Conservation (phyloP, 23 red algal species). For the Cyanidium caldarium region DNA sequence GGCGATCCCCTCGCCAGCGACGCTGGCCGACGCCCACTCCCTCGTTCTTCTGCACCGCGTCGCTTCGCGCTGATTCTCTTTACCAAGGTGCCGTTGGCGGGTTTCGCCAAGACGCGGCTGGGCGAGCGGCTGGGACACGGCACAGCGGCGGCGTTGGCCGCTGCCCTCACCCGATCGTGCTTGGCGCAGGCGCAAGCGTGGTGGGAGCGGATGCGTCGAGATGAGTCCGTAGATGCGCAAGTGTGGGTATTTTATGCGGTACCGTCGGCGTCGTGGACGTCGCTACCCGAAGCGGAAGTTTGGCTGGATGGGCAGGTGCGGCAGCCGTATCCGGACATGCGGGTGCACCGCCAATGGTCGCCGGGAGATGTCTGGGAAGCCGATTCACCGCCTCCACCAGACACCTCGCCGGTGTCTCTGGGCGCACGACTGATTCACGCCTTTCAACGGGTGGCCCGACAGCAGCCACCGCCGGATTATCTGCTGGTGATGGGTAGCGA, state of each 20-base stretch:
- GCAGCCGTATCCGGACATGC: background rate
- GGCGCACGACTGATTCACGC: constrained; percentile 48
- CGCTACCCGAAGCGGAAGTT: background rate
- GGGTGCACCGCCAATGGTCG: background rate
- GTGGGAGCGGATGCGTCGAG: background rate
- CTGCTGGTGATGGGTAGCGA: constrained; percentile 59
- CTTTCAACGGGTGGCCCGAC: constrained; percentile 19
- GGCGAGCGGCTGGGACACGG: constrained; percentile 32
- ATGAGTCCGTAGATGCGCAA: background rate
- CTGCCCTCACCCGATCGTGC: constrained; percentile 26
- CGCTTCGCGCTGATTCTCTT: constrained; percentile 44
- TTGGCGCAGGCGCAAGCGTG: constrained; percentile 19
- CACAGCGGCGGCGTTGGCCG: constrained; percentile 40
- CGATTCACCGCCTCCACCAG: too few species aligned
- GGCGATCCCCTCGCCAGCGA: too few species aligned
- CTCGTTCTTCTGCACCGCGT: background rate
- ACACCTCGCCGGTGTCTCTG: too few species aligned
- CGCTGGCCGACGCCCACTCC: too few species aligned
- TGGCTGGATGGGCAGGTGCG: background rate
- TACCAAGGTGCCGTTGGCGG: constrained; percentile 59
- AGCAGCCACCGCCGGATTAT: background rate
- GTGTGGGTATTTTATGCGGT: background rate
- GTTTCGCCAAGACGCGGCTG: constrained; percentile 70
- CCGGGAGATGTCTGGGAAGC: background rate
- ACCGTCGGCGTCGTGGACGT: background rate